Conservation (phyloP, 331 rosid species). For the Malus hybrid region DNA sequence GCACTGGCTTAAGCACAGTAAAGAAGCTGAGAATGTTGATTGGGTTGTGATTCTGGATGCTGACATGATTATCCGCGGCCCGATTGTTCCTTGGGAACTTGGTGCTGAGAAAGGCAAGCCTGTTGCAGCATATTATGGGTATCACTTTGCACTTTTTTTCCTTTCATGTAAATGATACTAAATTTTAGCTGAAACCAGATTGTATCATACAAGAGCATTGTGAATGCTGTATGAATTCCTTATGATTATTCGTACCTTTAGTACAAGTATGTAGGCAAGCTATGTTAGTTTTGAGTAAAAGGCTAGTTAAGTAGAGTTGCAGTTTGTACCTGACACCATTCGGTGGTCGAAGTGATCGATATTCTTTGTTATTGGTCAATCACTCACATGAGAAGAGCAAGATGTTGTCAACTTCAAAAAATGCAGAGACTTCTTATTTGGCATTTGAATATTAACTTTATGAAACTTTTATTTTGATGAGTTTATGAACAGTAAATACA, state of each 20-base stretch:
- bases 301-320: not conserved
- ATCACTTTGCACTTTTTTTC: conserved; percentile 8
- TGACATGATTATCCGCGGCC: conserved; percentile 93
- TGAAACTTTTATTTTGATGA: conserved; percentile 14
- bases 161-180: not conserved
- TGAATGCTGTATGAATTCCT: not conserved
- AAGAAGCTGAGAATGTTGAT: conserved; percentile 84
- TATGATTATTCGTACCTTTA: not conserved
- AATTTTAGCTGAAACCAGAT: not conserved
- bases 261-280: not conserved
- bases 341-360: not conserved
- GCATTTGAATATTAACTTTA: not conserved
- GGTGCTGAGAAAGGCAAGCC: conserved; percentile 98
- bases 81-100: conserved; percentile 94
- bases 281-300: not conserved
- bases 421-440: not conserved
- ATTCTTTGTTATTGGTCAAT: not conserved
- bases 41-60: conserved; percentile 99
- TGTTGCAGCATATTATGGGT: conserved; percentile 95
- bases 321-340: not conserved
- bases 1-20: conserved; percentile 87
- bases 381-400: not conserved
- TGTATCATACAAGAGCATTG: not conserved
- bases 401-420: not conserved
- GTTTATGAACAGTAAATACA: not conserved